These are phyloP conservation scores for Morella rubra DNA, from an alignment of 306 rosid species.

Conservation along the genomic window DNA sequence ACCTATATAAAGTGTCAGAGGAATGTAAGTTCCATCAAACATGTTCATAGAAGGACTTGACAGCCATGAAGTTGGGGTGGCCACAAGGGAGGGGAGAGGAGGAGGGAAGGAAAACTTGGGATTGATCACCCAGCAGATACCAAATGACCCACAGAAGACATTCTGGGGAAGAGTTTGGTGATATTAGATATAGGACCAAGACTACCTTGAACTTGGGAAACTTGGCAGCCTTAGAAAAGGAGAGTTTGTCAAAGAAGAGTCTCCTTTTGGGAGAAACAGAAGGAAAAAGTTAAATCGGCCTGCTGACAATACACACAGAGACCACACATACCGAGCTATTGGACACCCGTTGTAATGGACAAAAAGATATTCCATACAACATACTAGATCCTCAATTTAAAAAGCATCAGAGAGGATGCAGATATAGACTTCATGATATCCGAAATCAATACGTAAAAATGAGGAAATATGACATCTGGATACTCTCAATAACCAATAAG, in stretches of 20 bases:
- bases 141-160: constrained; percentile 4
- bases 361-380: background rate
- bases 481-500: background rate
- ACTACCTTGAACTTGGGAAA: background rate
- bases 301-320: background rate
- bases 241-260: background rate
- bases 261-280: background rate
- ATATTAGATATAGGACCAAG: background rate
- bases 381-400: background rate
- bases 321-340: background rate
- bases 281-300: background rate
- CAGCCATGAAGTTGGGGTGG: background rate
- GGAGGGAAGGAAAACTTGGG: background rate
- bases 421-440: background rate
- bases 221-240: background rate
- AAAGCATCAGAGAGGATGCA: background rate
- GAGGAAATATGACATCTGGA: background rate
- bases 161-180: background rate
- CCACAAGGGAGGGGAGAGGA: background rate
- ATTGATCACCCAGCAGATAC: background rate
- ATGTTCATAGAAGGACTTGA: background rate
- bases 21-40: background rate
- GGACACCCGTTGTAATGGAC: background rate
- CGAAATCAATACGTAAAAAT: background rate
- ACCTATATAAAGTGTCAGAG: background rate